Conservation (phyloP, 306 rosid genomes). For the Psophocarpus tetragonolobus region DNA sequence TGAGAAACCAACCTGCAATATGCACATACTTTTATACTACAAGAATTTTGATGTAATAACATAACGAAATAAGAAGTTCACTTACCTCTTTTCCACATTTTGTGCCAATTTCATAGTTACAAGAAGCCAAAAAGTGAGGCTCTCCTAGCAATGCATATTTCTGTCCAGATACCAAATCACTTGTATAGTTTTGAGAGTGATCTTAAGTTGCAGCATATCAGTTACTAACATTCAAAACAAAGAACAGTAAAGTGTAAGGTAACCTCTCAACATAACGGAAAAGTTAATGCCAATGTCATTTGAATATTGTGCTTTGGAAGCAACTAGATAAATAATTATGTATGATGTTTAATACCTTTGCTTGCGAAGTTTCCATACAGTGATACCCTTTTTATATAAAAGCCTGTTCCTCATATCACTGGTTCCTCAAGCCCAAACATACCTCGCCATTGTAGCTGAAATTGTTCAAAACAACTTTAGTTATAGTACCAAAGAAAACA, state of each 20-base stretch:
- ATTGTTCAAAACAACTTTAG: background rate
- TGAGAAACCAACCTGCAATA: constrained; percentile 65
- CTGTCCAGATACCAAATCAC: background rate
- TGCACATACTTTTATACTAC: background rate
- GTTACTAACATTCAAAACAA: constrained; percentile 35
- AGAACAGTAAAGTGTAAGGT: background rate
- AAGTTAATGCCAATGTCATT: constrained; percentile 8
- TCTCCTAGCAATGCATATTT: constrained; percentile 34
- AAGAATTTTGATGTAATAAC: background rate
- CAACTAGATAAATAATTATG: background rate
- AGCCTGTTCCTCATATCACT: constrained; percentile 57
- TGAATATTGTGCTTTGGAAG: background rate
- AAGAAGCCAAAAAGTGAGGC: constrained; percentile 55
- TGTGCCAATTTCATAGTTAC: constrained; percentile 51
- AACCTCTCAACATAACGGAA: background rate
- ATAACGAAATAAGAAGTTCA: background rate
- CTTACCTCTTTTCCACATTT: constrained; percentile 71
- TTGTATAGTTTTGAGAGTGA: constrained; percentile 40
- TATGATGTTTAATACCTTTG: constrained; percentile 55
- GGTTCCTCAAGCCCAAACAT: constrained; percentile 68
- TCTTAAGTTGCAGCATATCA: constrained; percentile 42
- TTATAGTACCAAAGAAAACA: background rate
- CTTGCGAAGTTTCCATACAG: constrained; percentile 36
- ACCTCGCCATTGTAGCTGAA: constrained; percentile 54
- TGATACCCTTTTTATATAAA: constrained; percentile 55